phyloP scores from a whole-genome alignment of 345 rosid genomes.

The Arabidopsis arenosa region DNA sequence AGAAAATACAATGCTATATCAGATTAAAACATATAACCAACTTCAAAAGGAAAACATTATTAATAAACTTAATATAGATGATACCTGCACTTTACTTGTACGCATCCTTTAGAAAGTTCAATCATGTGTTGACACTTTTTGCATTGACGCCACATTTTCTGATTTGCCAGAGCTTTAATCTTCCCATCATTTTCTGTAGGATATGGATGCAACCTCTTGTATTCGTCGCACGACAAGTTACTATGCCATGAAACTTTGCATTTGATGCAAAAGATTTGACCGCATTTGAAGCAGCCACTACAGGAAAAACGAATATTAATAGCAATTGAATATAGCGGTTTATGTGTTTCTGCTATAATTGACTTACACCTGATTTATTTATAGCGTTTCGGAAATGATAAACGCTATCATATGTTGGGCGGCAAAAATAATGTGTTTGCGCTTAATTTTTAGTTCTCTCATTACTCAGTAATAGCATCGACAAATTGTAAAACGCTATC shows the following conservation, averaged over 20 bases:
- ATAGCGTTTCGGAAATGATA: too few species aligned
- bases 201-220: constrained; percentile 45
- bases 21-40: not conserved
- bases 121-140: constrained; percentile 52
- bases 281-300: constrained; percentile 54
- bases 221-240: constrained; percentile 50
- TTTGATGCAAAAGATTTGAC: constrained; percentile 54
- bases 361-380: too few species aligned
- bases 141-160: constrained; percentile 54
- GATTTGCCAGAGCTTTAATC: constrained; percentile 47
- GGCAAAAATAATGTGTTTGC: too few species aligned
- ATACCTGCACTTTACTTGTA: constrained; percentile 55
- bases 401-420: too few species aligned
- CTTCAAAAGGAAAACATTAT: not conserved
- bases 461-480: too few species aligned
- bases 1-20: constrained; percentile 4
- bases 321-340: too few species aligned
- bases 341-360: too few species aligned
- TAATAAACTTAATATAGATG: not conserved
- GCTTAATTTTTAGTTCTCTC: too few species aligned
- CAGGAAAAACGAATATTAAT: too few species aligned
- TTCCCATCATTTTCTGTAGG: constrained; percentile 44
- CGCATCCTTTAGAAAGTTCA: constrained; percentile 53
- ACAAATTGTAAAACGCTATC: too few species aligned
- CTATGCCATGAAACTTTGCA: constrained; percentile 78